Conservation (phyloP, 106 monocot species). For the Hemerocallis citrina region DNA sequence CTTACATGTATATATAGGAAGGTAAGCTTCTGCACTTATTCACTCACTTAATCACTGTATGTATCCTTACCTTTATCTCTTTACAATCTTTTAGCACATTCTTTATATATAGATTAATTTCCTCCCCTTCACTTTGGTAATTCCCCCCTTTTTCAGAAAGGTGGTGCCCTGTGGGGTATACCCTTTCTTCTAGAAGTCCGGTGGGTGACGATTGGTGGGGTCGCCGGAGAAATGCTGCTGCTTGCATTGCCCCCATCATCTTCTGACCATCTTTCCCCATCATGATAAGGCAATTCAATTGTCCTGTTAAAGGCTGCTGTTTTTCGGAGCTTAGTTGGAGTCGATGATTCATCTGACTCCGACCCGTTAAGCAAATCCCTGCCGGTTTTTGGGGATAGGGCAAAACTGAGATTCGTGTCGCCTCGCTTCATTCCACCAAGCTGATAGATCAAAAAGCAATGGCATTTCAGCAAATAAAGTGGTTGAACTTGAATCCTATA, state of each 20-base stretch:
- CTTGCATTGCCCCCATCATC: constrained; percentile 12
- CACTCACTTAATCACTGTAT: too few species aligned
- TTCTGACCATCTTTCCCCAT: constrained; percentile 6
- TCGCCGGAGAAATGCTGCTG: constrained; percentile 59
- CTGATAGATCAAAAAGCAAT: constrained; percentile 24
- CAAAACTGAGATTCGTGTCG: constrained; percentile 56
- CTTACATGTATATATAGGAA: background rate
- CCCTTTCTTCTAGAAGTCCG: constrained; percentile 83
- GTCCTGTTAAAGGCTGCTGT: constrained; percentile 13
- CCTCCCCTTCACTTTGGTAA: too few species aligned
- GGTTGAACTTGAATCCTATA: too few species aligned
- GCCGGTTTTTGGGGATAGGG: constrained; percentile 20
- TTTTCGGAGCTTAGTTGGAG: constrained; percentile 29
- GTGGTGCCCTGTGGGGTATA: constrained; percentile 74
- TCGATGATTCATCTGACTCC: constrained; percentile 37
- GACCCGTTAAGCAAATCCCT: constrained; percentile 20
- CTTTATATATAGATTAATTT: constrained; percentile 1
- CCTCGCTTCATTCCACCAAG: constrained; percentile 70
- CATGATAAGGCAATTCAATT: constrained; percentile 7
- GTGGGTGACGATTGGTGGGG: constrained; percentile 66
- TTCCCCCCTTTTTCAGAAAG: constrained; percentile 27
- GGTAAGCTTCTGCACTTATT: constrained; percentile 12
- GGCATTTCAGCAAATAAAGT: background rate
- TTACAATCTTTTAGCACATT: too few species aligned
- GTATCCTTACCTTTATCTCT: constrained; percentile 5